phyloP scores from a whole-genome alignment of 2,329 filamentous ascomycete species.

The Aspergillus latus region DNA sequence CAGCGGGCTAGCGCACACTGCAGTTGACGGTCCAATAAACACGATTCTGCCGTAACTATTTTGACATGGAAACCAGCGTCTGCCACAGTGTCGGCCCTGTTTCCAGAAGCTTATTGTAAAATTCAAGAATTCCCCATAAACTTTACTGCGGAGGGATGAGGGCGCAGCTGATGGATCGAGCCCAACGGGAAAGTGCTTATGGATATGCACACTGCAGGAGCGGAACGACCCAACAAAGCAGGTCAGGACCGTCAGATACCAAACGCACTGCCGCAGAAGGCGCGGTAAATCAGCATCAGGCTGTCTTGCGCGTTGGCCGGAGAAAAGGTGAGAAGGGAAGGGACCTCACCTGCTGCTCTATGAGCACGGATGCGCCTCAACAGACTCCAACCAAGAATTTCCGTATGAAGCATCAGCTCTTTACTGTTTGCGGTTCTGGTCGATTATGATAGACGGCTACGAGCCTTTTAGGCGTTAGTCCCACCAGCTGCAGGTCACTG shows the following conservation, averaged over 20 bases:
- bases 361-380: neutral
- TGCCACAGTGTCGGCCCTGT: neutral
- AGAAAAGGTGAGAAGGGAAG: constrained; percentile 1
- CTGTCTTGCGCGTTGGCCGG: neutral
- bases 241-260: constrained; percentile 1
- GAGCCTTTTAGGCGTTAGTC: constrained; percentile 4
- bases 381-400: neutral
- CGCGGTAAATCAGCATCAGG: constrained; percentile 1
- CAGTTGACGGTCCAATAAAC: neutral
- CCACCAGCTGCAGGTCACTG: neutral
- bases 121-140: neutral
- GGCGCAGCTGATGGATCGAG: neutral
- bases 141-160: neutral
- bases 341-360: neutral
- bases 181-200: neutral
- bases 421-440: neutral
- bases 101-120: neutral
- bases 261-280: constrained; percentile 14
- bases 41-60: neutral
- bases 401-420: neutral
- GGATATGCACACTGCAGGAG: neutral
- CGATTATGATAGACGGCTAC: neutral
- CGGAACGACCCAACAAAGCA: neutral
- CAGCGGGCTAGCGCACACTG: neutral
- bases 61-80: neutral